Conservation (phyloP, 805 yeast species). For the Scheffersomyces amazonensis region DNA sequence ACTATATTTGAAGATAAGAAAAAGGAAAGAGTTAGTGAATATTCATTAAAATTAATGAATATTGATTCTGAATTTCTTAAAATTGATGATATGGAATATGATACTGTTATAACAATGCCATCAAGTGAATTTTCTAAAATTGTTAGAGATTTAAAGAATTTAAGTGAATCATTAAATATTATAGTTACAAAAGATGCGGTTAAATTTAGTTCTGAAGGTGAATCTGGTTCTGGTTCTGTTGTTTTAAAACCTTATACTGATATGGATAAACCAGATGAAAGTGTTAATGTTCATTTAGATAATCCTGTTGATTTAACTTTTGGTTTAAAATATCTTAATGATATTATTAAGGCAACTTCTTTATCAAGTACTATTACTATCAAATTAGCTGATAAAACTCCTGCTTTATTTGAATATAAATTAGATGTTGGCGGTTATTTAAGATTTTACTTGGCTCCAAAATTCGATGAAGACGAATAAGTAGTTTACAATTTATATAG, state of each 20-base stretch:
- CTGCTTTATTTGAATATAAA: conserved; percentile 91
- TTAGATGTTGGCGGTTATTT: conserved; percentile 83
- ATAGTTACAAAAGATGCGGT: conserved; percentile 89
- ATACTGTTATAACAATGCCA: conserved; percentile 83
- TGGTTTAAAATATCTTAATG: conserved; percentile 86
- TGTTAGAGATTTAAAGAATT: conserved; percentile 80
- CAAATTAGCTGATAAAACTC: conserved; percentile 85
- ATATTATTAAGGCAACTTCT: conserved; percentile 87
- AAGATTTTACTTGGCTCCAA: conserved; percentile 96
- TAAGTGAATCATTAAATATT: conserved; percentile 85
- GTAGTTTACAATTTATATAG: neutral
- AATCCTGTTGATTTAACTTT: conserved; percentile 87
- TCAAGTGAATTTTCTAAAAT: conserved; percentile 84
- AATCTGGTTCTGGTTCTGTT: conserved; percentile 83
- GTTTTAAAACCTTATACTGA: conserved; percentile 81
- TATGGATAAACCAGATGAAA: conserved; percentile 74
- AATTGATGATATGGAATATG: conserved; percentile 92
- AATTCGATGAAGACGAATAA: conserved; percentile 88
- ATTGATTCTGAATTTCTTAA: conserved; percentile 92
- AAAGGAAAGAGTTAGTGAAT: conserved; percentile 91
- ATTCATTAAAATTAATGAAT: conserved; percentile 88
- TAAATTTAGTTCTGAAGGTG: conserved; percentile 87
- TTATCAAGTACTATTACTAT: conserved; percentile 76
- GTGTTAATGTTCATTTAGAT: conserved; percentile 72
- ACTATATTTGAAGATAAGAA: conserved; percentile 87